Base-by-base conservation (phyloP, 345 rosid species). In the Linum trigynum region DNA sequence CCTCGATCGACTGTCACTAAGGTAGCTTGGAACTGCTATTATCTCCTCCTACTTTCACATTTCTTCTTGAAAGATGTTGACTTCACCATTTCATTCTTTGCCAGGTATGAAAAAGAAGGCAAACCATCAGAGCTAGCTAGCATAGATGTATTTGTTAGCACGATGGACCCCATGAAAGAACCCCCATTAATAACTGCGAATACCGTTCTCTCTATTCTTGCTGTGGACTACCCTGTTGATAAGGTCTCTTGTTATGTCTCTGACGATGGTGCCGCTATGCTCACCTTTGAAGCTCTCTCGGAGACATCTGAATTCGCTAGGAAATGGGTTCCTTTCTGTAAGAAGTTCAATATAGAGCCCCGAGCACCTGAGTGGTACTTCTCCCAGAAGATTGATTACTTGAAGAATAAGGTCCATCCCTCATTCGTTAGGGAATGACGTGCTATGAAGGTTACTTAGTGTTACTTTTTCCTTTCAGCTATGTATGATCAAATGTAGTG, bases 361-460 rank as follows among this genome's bases (percentile, higher is more conserved):
- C 92, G 99, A 38, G 99, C 99, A 39, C 99, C 99, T 0, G 99
- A 94, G 69, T 94, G 97, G 97, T 94, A 94, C 69, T 94, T 94
- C 74, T 80, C 82, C 65, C 96, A 88, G 74, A 94, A 94, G 79
- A 91, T 94, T 38, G 99, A 23, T 23, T 23, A 23, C 32, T 23
- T 23, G 32, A 23, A 23, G 32, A 23, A 23, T 23, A 23, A 23
- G 32, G 32, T 23, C 32, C 32, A 23, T 23, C 32, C 32, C 32
- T 23, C 32, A 23, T 23, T 23, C 32, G 99, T 94, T 57, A 80
- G 92, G 74, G 97, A 94, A 76, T 79, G 99, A 39, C 92, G 99
- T 61, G 96, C 92, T 62, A 94, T 94, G 84, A 94, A 94, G 97
- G 99, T 94, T 39, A 57, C 73, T 76, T 48, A 40, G 45, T 61